A percentile compares a stretch with the other conserved stretches of the same genome.
Evolutionary conservation across 2,329 filamentous ascomycete genomes (phyloP).

Genomic region (Magnaporthales sp.): DNA sequence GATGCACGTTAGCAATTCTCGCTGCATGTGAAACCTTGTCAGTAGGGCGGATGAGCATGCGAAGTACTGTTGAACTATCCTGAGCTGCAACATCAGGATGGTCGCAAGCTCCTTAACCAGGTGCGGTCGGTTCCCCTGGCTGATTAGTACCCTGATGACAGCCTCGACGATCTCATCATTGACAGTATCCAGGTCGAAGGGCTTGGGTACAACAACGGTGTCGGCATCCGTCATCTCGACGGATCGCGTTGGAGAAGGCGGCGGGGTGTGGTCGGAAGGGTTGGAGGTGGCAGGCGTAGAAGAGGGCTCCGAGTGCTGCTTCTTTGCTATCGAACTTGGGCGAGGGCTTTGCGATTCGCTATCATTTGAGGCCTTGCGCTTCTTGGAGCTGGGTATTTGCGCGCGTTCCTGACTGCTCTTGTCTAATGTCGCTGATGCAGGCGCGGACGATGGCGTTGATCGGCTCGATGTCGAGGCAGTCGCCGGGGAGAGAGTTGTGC

Average conservation of each 20-base stretch:
- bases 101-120: slow-evolving; percentile 88
- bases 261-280: slow-evolving; percentile 61
- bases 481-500: slow-evolving; percentile 18
- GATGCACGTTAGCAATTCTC: not conserved
- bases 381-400: slow-evolving; percentile 45
- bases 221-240: slow-evolving; percentile 32
- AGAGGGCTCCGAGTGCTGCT: slow-evolving; percentile 14
- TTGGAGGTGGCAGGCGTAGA: slow-evolving; percentile 21
- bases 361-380: slow-evolving; percentile 70
- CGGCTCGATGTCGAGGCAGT: slow-evolving; percentile 7
- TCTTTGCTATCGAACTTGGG: slow-evolving; percentile 21
- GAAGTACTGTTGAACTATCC: slow-evolving; percentile 83
- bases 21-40: not conserved
- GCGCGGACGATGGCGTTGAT: slow-evolving; percentile 17
- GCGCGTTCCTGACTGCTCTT: slow-evolving; percentile 1
- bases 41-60: slow-evolving; percentile 3
- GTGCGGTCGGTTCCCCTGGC: slow-evolving; percentile 85
- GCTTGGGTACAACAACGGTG: slow-evolving; percentile 24
- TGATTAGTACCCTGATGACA: slow-evolving; percentile 79
- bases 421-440: slow-evolving; percentile 15
- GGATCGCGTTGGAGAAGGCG: slow-evolving; percentile 57
- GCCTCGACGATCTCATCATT: slow-evolving; percentile 93
- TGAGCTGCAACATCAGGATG: slow-evolving; percentile 66
- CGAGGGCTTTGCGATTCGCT: slow-evolving; percentile 22
- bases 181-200: slow-evolving; percentile 73